phyloP scores from a whole-genome alignment of 352 stramenopile genomes.

The Pythium sp. region DNA sequence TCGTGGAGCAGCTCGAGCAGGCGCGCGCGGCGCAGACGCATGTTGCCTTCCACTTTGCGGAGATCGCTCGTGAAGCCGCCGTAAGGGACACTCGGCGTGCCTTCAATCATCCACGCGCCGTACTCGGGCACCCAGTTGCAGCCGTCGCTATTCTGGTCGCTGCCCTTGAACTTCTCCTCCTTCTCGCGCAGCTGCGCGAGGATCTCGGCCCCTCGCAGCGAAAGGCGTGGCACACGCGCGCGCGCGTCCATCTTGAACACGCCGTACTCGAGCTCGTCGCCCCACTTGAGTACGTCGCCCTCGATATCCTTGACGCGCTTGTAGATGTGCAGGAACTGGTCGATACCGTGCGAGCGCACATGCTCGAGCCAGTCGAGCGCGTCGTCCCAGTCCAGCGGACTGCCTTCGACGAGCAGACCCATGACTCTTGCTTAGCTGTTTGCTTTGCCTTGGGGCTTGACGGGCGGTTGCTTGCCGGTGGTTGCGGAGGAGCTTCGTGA shows the following conservation, averaged over 20 bases:
- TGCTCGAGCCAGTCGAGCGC: conserved; percentile 95
- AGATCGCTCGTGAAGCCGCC: conserved; percentile 94
- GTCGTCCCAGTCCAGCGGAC: conserved; percentile 94
- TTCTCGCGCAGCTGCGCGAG: conserved; percentile 92
- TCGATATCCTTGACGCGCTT: conserved; percentile 94
- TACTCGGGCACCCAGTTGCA: conserved; percentile 99
- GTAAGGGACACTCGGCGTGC: conserved; percentile 93
- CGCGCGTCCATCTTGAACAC: conserved; percentile 93
- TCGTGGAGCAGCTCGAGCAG: conserved; percentile 92
- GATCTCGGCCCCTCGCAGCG: conserved; percentile 93
- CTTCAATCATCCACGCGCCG: conserved; percentile 99
- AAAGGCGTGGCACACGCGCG: conserved; percentile 86
- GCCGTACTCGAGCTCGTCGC: conserved; percentile 99
- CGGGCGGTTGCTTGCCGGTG: not conserved
- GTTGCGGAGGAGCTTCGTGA: not conserved
- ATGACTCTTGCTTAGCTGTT: conserved; percentile 24
- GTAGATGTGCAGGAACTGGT: conserved; percentile 98
- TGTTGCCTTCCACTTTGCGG: conserved; percentile 96
- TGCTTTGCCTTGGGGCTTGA: not conserved
- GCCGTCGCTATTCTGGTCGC: conserved; percentile 66
- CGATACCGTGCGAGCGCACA: conserved; percentile 93
- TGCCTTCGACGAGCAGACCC: conserved; percentile 90
- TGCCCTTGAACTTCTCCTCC: conserved; percentile 55
- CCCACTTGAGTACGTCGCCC: conserved; percentile 95
- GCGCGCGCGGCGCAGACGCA: conserved; percentile 94